phyloP scores from a whole-genome alignment of 176 grass and related monocot genomes.

The Puccinellia tenuiflora region DNA sequence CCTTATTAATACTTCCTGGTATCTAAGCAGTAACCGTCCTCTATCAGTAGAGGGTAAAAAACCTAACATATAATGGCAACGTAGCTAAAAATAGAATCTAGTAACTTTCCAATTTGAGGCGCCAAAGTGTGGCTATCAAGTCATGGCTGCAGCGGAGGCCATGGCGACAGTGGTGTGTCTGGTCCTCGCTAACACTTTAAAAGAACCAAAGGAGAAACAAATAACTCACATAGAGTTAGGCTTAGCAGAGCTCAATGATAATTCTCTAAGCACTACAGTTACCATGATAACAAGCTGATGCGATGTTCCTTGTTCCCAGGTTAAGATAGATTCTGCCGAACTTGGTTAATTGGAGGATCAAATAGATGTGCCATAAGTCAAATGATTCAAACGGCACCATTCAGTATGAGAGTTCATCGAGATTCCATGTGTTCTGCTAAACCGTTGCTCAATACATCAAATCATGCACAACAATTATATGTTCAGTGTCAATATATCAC shows the following conservation, averaged over 20 bases:
- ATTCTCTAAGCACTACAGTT: neutral
- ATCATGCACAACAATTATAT: neutral
- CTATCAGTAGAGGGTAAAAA: neutral
- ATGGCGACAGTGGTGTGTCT: neutral
- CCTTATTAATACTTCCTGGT: neutral
- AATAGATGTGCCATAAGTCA: neutral
- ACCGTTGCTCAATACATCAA: neutral
- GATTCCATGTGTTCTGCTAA: neutral
- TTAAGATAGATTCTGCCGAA: neutral
- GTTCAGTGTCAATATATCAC: constrained; percentile 9
- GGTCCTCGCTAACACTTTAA: neutral
- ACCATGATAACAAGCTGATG: neutral
- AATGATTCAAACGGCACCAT: neutral
- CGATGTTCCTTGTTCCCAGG: neutral
- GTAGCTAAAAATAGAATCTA: neutral
- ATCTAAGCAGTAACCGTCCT: neutral
- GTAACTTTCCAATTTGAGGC: neutral
- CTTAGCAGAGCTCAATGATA: neutral
- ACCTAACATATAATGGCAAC: neutral
- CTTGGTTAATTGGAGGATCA: neutral
- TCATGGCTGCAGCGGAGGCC: neutral
- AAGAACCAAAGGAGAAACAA: constrained; percentile 5
- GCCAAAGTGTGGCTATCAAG: neutral
- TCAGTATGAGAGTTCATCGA: neutral
- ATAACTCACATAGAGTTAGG: neutral